Conservation (phyloP, 1,284 basidiomycete species). For the Lignosus rhinocerotis region DNA sequence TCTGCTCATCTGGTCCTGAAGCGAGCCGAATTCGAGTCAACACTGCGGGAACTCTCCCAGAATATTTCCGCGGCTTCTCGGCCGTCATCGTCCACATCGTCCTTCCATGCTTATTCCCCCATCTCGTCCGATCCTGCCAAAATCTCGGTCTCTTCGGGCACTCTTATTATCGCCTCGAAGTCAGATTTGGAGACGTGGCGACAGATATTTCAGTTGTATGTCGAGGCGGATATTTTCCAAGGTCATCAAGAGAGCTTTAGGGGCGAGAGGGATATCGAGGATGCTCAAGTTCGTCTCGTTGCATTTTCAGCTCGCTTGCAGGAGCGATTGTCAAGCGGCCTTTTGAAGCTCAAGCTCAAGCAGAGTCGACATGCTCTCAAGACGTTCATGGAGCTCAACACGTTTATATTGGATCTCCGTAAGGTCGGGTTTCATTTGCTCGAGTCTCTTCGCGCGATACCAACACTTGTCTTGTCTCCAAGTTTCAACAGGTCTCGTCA, state of each 20-base stretch:
- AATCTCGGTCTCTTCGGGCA: conserved; percentile 21
- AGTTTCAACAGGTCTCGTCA: conserved; percentile 85
- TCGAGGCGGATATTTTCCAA: conserved; percentile 89
- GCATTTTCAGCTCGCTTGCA: conserved; percentile 73
- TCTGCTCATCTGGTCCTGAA: conserved; percentile 65
- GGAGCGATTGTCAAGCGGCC: conserved; percentile 58
- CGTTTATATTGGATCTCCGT: conserved; percentile 83
- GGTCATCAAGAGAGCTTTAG: conserved; percentile 68
- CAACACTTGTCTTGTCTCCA: background rate
- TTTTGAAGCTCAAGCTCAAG: conserved; percentile 60
- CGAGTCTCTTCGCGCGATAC: background rate
- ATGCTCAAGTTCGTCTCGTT: conserved; percentile 73
- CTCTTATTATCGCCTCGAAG: conserved; percentile 32
- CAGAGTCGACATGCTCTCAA: conserved; percentile 71
- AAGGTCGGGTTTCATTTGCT: conserved; percentile 49
- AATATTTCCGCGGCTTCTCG: conserved; percentile 62
- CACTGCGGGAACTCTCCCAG: conserved; percentile 61
- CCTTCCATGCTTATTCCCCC: conserved; percentile 51
- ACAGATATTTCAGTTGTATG: conserved; percentile 87
- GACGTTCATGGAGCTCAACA: conserved; percentile 80
- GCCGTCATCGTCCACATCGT: conserved; percentile 50
- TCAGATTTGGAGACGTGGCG: conserved; percentile 91
- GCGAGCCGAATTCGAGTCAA: conserved; percentile 61
- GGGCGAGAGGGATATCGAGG: conserved; percentile 76
- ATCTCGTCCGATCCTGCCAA: conserved; percentile 42